These are phyloP conservation scores for Drosera capensis DNA, from an alignment of 148 eudicot genomes.

Conservation along the genomic window DNA sequence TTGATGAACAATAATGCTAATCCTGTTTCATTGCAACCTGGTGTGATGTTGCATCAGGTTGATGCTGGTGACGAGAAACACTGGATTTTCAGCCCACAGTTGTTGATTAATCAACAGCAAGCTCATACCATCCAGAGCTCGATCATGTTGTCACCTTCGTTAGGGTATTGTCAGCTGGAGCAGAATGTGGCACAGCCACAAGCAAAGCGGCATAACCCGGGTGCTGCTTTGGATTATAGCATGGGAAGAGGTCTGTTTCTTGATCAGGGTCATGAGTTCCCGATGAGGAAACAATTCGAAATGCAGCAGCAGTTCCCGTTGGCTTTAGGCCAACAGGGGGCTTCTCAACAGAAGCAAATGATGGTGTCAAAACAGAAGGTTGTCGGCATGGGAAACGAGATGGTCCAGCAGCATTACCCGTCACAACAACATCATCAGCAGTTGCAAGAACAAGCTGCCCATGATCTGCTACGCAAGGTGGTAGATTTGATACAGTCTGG, in stretches of 20 bases:
- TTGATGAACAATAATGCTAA: neutral
- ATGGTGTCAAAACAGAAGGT: constrained; percentile 13
- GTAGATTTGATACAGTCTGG: constrained; percentile 70
- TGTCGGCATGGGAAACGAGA: neutral
- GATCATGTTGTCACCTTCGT: constrained; percentile 1
- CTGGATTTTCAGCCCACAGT: constrained; percentile 13
- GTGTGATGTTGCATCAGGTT: constrained; percentile 6
- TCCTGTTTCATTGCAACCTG: constrained; percentile 5
- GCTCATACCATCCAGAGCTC: constrained; percentile 6
- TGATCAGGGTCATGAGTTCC: constrained; percentile 12
- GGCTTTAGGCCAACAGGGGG: constrained; percentile 8
- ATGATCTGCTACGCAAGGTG: constrained; percentile 70
- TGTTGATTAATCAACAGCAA: constrained; percentile 4
- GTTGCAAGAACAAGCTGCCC: constrained; percentile 31
- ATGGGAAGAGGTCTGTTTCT: constrained; percentile 8
- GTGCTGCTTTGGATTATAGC: constrained; percentile 5
- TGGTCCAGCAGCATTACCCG: constrained; percentile 19
- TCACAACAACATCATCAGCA: constrained; percentile 18
- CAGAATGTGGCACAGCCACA: constrained; percentile 9
- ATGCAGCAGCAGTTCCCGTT: constrained; percentile 6
- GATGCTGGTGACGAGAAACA: constrained; percentile 15
- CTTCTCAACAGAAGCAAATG: constrained; percentile 20
- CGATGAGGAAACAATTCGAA: constrained; percentile 9
- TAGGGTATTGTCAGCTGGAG: constrained; percentile 8
- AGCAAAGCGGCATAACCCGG: constrained; percentile 16